Evolutionary conservation across 305 asterid species (phyloP).

Genomic region (Withania somnifera): DNA sequence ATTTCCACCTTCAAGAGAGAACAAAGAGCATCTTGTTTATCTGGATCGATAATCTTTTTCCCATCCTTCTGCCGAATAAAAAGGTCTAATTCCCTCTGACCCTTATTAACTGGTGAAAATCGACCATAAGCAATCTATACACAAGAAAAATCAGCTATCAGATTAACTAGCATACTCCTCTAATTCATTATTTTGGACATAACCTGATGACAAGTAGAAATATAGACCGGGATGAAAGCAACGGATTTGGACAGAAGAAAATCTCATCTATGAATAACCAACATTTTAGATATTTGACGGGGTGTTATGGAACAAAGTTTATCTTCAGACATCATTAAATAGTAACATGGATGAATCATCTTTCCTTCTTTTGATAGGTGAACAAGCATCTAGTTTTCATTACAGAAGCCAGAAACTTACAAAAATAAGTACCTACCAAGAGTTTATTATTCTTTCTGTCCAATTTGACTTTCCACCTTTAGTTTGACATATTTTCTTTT

Average conservation of each 20-base stretch:
- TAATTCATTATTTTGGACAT: not conserved
- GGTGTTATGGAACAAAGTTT: not conserved
- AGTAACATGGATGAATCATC: not conserved
- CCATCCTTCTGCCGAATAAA: constrained; percentile 63
- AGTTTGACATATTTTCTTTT: not conserved
- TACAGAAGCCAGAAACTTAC: not conserved
- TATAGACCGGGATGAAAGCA: not conserved
- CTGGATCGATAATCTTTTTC: constrained; percentile 68
- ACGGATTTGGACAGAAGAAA: not conserved
- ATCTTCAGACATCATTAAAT: not conserved
- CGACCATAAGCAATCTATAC: constrained; percentile 69
- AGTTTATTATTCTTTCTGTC: not conserved
- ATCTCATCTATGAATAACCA: not conserved
- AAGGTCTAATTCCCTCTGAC: constrained; percentile 61
- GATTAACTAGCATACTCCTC: not conserved
- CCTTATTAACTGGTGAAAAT: constrained; percentile 42
- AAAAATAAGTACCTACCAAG: not conserved
- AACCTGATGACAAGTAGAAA: not conserved
- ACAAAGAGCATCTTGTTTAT: constrained; percentile 58
- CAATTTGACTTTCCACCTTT: not conserved
- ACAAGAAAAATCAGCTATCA: not conserved
- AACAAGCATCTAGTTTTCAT: not conserved
- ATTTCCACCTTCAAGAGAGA: constrained; percentile 56
- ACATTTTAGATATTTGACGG: not conserved
- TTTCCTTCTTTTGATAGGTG: not conserved